phyloP scores from a whole-genome alignment of 805 yeast genomes.

The Hanseniaspora singularis region DNA sequence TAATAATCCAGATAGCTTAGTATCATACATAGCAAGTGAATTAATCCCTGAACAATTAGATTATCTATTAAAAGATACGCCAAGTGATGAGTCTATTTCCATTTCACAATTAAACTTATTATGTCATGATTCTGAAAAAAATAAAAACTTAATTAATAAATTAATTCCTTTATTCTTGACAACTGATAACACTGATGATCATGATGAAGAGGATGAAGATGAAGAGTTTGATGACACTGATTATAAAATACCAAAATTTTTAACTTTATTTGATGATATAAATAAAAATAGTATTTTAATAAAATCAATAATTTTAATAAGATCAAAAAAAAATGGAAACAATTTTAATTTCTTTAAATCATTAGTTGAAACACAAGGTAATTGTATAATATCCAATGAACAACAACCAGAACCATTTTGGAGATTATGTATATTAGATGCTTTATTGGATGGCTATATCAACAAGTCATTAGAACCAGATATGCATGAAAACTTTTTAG shows the following conservation, averaged over 20 bases:
- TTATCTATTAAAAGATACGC: background rate
- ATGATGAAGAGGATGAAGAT: background rate
- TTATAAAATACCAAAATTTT: background rate
- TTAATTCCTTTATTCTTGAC: background rate
- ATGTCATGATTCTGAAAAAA: background rate
- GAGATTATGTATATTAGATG: conserved; percentile 11
- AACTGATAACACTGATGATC: background rate
- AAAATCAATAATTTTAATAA: background rate
- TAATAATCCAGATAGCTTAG: background rate
- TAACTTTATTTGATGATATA: background rate
- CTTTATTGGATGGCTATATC: background rate
- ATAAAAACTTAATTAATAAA: background rate
- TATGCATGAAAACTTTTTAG: conserved; percentile 8
- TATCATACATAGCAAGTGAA: background rate
- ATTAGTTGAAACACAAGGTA: conserved; percentile 11
- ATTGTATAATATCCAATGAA: background rate
- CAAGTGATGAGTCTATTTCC: background rate
- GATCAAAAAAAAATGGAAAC: background rate
- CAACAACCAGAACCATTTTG: conserved; percentile 1
- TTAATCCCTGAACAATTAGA: background rate
- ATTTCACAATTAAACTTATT: conserved; percentile 1
- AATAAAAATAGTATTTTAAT: background rate
- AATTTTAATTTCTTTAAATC: conserved; percentile 1
- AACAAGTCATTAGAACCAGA: conserved; percentile 5
- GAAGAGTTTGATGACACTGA: background rate